A percentile compares a stretch with the other conserved stretches of the same genome.
Evolutionary conservation across 1,284 basidiomycete species (phyloP).

Genomic region (Ustilago vetiveriae): DNA sequence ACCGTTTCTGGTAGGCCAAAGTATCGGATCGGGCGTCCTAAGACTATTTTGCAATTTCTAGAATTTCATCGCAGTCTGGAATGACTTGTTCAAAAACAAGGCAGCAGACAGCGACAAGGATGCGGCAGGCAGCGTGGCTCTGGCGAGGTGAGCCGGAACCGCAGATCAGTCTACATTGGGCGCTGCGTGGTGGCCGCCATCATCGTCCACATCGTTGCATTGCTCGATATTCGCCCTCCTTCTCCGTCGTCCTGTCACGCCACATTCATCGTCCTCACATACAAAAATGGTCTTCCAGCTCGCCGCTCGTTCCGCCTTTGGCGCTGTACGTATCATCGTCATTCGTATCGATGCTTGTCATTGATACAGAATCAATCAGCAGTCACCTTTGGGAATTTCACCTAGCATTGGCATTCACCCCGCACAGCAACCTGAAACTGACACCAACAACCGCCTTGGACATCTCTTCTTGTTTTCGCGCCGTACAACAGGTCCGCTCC

Average conservation of each 20-base stretch:
- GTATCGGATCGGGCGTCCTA: not conserved
- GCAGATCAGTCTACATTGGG: slow-evolving; percentile 1
- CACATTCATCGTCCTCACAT: not conserved
- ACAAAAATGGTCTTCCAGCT: slow-evolving; percentile 44
- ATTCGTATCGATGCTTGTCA: not conserved
- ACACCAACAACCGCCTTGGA: slow-evolving; percentile 2
- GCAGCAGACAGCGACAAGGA: slow-evolving; percentile 4
- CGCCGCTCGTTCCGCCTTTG: slow-evolving; percentile 42
- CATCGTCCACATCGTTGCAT: slow-evolving; percentile 4
- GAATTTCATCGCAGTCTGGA: slow-evolving; percentile 9
- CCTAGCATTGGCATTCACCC: no score
- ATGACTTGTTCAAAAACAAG: not conserved
- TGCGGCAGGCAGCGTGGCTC: not conserved
- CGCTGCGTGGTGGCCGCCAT: slow-evolving; percentile 1
- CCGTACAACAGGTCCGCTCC: slow-evolving; percentile 42
- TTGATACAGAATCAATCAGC: not conserved
- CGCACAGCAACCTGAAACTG: no score
- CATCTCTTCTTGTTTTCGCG: not conserved
- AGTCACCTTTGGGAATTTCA: no score
- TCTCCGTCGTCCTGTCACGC: slow-evolving; percentile 8
- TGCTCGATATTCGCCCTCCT: not conserved
- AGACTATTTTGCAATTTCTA: not conserved
- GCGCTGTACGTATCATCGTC: slow-evolving; percentile 43
- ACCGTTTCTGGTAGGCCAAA: slow-evolving; percentile 10
- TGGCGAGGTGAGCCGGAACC: slow-evolving; percentile 23